Evolutionary conservation across 495 filamentous ascomycete species (phyloP), one percentile per base, ranked within the genome.

Genomic region (Penicillium soppii): DNA sequence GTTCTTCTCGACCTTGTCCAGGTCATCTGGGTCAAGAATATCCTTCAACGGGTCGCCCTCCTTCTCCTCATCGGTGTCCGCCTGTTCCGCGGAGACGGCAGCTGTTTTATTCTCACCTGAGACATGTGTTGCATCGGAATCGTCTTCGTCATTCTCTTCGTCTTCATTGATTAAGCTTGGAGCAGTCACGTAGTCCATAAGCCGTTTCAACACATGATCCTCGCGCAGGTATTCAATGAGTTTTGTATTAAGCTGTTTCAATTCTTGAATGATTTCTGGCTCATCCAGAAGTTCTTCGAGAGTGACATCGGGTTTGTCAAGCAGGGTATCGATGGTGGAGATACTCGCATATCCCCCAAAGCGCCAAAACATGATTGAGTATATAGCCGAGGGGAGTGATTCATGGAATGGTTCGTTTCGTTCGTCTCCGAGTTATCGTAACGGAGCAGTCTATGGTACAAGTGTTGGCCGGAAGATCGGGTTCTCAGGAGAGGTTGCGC

Each of bases 321-420:
- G 91, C 58, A 97, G 87, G 59, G 84, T 91, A 72, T 97, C 95
- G 69, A 98, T 87, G 58, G 91, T 88, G 61, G 92, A 96, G 74
- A 95, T 86, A 78, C 89, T 95, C 71, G 92, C 89, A 81, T 97
- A 97, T 68, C 91, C 91, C 76, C 95, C 92, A 76, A 97, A 97
- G 70, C 91, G 85, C 92, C 92, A 97, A 71, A 97, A 97, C 92
- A 97, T 97, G 73, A 70, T 90, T 86, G 66, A 68, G 62, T 77
- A 73, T 68, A 67, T 67, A 64, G 68, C 56, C 57, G 57, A 53
- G 58, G 59, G 50, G 60, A 63, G 63, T 59, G 54, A 69, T 54
- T 73, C 74, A 77, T 72, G 67, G 59, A 69, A 72, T 57, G 52
- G 47, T 49, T 53, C 43, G 54, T 56, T 52, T 57, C 47, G 53